Percentiles rank a stretch among this genome's conserved stretches.
These are phyloP conservation scores for Phtheirospermum japonicum DNA, from an alignment of 257 asterid genomes.

Conservation along the genomic window DNA sequence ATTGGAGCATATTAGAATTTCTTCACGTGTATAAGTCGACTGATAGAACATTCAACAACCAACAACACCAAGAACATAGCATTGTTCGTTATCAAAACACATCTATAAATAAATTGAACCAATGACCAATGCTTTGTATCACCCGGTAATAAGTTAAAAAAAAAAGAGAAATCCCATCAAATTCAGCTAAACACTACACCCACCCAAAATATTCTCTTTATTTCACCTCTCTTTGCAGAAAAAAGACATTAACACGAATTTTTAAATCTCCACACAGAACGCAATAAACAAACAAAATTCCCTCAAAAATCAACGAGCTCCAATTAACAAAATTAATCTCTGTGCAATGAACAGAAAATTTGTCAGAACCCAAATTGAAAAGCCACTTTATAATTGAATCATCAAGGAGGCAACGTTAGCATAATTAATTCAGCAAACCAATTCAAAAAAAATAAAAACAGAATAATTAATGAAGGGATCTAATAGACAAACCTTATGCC, in stretches of 20 bases:
- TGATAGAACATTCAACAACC: constrained; percentile 9
- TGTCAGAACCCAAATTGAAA: constrained; percentile 10
- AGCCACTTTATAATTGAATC: constrained; percentile 14
- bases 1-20: too few species aligned
- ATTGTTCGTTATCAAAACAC: not conserved
- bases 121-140: not conserved
- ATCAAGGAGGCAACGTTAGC: not conserved
- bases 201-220: not conserved
- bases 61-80: too few species aligned
- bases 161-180: constrained; percentile 12
- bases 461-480: constrained; percentile 37
- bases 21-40: too few species aligned
- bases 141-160: not conserved
- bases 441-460: not conserved
- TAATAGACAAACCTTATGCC: constrained; percentile 35
- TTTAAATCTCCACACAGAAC: constrained; percentile 16
- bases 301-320: constrained; percentile 2
- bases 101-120: not conserved
- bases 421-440: not conserved
- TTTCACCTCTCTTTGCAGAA: not conserved
- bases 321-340: constrained; percentile 9
- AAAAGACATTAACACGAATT: not conserved
- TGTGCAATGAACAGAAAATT: not conserved
- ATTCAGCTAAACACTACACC: constrained; percentile 12
- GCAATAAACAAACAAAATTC: not conserved